Evolutionary conservation across 306 rosid species (phyloP).

Genomic region (Astragalus membranaceus): DNA sequence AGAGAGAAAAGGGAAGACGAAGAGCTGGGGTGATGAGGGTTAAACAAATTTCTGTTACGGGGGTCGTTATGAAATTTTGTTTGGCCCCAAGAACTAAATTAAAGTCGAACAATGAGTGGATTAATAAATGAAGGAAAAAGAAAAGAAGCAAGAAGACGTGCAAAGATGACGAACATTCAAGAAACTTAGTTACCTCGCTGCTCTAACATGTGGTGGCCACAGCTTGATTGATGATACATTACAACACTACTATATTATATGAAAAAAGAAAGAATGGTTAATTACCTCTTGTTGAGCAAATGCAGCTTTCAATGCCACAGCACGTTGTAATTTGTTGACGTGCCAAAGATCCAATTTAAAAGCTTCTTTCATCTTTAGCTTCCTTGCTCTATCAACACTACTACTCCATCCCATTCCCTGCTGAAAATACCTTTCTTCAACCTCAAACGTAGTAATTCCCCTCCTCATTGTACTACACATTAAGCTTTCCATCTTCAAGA

Average conservation of each 20-base stretch:
- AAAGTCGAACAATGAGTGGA: background rate
- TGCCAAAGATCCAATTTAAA: background rate
- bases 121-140: background rate
- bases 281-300: constrained; percentile 24
- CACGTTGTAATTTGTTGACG: background rate
- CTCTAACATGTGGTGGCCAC: background rate
- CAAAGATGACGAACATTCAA: constrained; percentile 9
- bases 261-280: background rate
- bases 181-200: background rate
- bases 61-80: background rate
- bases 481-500: background rate
- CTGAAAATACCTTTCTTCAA: constrained; percentile 20
- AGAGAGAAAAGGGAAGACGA: too few species aligned
- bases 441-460: background rate
- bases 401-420: background rate
- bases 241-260: background rate
- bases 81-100: constrained; percentile 4
- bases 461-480: constrained; percentile 3
- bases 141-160: background rate
- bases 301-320: background rate
- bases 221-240: background rate
- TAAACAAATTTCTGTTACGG: too few species aligned
- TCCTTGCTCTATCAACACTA: constrained; percentile 17
- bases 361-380: background rate
- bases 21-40: too few species aligned